Evolutionary conservation across 495 filamentous ascomycete species (phyloP).

Genomic region (Daldinia loculata): DNA sequence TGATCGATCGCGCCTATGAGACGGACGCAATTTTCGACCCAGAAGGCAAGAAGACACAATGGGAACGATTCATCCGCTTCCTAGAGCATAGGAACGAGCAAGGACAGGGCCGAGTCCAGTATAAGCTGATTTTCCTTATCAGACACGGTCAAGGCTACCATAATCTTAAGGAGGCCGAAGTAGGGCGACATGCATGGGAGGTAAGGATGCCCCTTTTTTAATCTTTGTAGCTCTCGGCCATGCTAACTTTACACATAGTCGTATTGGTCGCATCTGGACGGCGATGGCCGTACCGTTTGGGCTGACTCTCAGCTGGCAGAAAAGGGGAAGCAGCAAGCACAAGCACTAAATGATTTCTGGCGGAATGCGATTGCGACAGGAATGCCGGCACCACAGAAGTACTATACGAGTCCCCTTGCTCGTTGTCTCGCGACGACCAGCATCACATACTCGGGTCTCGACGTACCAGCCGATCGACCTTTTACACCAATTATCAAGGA

Average conservation of each 20-base stretch:
- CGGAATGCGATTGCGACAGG: constrained; percentile 58
- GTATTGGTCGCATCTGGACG: constrained; percentile 75
- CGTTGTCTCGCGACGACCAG: constrained; percentile 73
- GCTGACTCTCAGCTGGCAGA: constrained; percentile 72
- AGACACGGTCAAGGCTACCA: constrained; percentile 52
- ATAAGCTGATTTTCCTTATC: constrained; percentile 49
- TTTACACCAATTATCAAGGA: constrained; percentile 76
- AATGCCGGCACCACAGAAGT: constrained; percentile 70
- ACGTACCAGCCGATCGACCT: constrained; percentile 36
- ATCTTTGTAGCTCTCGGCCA: neutral
- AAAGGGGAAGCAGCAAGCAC: constrained; percentile 68
- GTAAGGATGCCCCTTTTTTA: constrained; percentile 27
- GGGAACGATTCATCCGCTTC: constrained; percentile 47
- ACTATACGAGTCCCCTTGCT: constrained; percentile 74
- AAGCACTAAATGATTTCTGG: constrained; percentile 71
- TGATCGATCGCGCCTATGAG: constrained; percentile 43
- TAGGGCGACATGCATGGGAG: constrained; percentile 48
- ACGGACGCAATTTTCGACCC: constrained; percentile 41
- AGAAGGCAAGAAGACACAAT: constrained; percentile 32
- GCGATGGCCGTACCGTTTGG: constrained; percentile 74
- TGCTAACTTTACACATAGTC: constrained; percentile 31
- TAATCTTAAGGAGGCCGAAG: constrained; percentile 49
- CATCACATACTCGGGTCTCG: constrained; percentile 60
- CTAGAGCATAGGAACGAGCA: constrained; percentile 41
- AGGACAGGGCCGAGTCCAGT: constrained; percentile 24